Evolutionary conservation across 2,329 filamentous ascomycete species (phyloP).

Genomic region (Paecilomyces sp.): DNA sequence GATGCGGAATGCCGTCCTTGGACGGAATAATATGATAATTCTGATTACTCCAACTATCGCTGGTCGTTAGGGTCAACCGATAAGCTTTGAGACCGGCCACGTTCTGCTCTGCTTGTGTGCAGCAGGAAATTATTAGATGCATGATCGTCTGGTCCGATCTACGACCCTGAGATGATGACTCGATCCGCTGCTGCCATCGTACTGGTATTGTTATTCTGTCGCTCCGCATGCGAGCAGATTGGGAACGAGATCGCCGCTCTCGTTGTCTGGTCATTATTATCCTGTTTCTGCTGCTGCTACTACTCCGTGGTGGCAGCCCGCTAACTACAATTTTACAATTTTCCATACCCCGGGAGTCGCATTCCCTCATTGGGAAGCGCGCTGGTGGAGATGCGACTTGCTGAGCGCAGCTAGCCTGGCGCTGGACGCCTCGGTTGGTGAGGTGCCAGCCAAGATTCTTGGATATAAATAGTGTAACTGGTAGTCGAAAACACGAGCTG

Average conservation of each 20-base stretch:
- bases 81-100: not conserved
- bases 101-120: not conserved
- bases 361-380: too few species aligned
- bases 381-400: too few species aligned
- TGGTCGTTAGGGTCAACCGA: not conserved
- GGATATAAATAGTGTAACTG: not conserved
- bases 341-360: too few species aligned
- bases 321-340: too few species aligned
- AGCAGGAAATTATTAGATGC: not conserved
- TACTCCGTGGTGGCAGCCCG: too few species aligned
- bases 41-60: not conserved
- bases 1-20: not conserved
- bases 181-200: not conserved
- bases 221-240: not conserved
- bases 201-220: too few species aligned
- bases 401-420: too few species aligned
- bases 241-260: not conserved
- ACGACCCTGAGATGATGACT: not conserved
- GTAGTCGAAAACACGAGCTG: not conserved
- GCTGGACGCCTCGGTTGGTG: too few species aligned
- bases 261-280: too few species aligned
- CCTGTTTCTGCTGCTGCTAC: too few species aligned
- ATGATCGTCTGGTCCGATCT: not conserved
- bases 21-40: not conserved
- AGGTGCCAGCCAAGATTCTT: not conserved